Evolutionary conservation across 345 rosid species (phyloP), one percentile per base, ranked within the genome.

Genomic region (Eucalyptus cladocalyx): DNA sequence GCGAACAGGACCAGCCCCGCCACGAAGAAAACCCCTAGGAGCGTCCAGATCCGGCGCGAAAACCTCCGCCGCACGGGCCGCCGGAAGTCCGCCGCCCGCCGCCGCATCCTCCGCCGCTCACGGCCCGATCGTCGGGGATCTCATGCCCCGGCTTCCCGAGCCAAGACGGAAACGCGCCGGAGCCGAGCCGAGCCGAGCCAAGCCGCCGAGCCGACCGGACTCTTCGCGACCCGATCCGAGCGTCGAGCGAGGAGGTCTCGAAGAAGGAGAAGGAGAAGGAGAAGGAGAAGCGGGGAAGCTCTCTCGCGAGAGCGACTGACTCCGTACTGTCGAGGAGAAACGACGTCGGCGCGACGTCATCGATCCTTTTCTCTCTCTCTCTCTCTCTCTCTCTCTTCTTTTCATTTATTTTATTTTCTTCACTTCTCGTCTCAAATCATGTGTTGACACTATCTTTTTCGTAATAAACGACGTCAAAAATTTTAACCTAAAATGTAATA

Each of bases 11-110:
- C 90, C 92, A 95, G 92, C 86, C 96, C 99, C 26, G 93, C 98
- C 88, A 93, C 72, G 89, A 94, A 91, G 91, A 94, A 97, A 86
- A 93, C 88, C 65, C 91, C 95, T 86, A 97, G 95, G 91, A 97
- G 94, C 91, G 91, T 90, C 95, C 96, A 95, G 94, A 97, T 97
- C 99, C 98, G 95, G 87, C 80, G 93, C 89, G 96, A 92, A 42
- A 96, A 86, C 92, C 93, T 95, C 98, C 98, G 94, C 87, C 99
- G 95, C 90, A 91, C 95, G 93, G 94, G 95, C 94, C 99, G 98
- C 97, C 99, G 97, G 95, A 91, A 91, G 60, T 95, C 98, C 95
- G 94, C 96, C 90, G 96, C 96, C 95, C 98, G 97, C 96, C 97
- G 90, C 94, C 96, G 93, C 99, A 95, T 95, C 96, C 93, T 94